Conservation (phyloP, 192 early-diverging fungal genomes). For the Podila clonocystis region DNA sequence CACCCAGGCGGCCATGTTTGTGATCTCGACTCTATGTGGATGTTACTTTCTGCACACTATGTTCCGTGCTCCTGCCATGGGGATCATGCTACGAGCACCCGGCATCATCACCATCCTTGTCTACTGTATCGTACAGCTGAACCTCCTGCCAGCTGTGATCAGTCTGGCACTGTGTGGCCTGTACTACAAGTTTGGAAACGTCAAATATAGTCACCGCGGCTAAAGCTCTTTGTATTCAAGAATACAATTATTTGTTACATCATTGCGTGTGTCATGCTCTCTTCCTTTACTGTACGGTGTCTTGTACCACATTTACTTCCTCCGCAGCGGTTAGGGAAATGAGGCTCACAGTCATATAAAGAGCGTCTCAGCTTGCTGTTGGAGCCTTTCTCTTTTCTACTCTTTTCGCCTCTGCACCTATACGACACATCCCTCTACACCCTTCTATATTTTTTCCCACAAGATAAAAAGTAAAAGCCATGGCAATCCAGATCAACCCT, state of each 20-base stretch:
- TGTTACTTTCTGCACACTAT: slow-evolving; percentile 73
- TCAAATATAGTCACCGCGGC: slow-evolving; percentile 16
- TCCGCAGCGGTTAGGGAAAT: background rate
- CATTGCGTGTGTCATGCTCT: no score
- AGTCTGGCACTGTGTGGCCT: slow-evolving; percentile 51
- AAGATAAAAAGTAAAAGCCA: slow-evolving; percentile 3
- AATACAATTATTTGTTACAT: no score
- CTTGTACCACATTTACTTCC: no score
- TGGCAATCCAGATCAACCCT: slow-evolving; percentile 5
- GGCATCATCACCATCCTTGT: slow-evolving; percentile 79
- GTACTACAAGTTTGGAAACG: slow-evolving; percentile 61
- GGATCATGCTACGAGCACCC: slow-evolving; percentile 76
- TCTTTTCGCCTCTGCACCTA: background rate
- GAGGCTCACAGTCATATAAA: background rate
- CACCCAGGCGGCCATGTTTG: slow-evolving; percentile 60
- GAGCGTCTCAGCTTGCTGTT: background rate
- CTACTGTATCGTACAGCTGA: slow-evolving; percentile 63
- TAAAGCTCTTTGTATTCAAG: background rate
- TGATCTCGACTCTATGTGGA: slow-evolving; percentile 59
- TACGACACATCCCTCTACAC: background rate
- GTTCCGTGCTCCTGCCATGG: slow-evolving; percentile 70
- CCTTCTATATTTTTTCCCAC: background rate
- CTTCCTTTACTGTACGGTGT: no score
- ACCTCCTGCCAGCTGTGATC: slow-evolving; percentile 56
- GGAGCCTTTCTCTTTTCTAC: background rate